Conservation (phyloP, 305 asterid genomes). For the Fraxinus angustifolia region DNA sequence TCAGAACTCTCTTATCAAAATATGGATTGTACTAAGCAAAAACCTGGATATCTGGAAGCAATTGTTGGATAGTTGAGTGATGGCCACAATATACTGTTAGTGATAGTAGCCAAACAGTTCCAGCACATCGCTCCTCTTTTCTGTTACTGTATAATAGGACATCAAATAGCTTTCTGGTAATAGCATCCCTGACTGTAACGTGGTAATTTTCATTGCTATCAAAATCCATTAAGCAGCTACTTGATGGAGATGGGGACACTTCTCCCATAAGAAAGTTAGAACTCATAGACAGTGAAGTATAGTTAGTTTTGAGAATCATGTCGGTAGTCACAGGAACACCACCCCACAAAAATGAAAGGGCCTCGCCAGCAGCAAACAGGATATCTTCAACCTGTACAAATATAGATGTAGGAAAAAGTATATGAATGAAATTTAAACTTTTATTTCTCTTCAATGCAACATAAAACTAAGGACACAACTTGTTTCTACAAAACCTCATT, state of each 20-base stretch:
- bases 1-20: not conserved
- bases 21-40: slow-evolving; percentile 22
- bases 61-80: slow-evolving; percentile 67
- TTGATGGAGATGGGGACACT: slow-evolving; percentile 49
- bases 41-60: slow-evolving; percentile 99
- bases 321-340: slow-evolving; percentile 92
- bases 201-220: slow-evolving; percentile 58
- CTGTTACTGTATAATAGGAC: slow-evolving; percentile 81
- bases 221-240: slow-evolving; percentile 39
- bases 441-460: slow-evolving; percentile 11
- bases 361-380: slow-evolving; percentile 99
- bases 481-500: slow-evolving; percentile 1
- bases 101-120: slow-evolving; percentile 96
- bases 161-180: slow-evolving; percentile 87
- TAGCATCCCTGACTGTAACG: slow-evolving; percentile 68
- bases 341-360: slow-evolving; percentile 97
- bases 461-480: slow-evolving; percentile 7
- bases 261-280: slow-evolving; percentile 95
- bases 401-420: slow-evolving; percentile 20
- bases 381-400: slow-evolving; percentile 80
- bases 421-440: slow-evolving; percentile 15
- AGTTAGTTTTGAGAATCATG: slow-evolving; percentile 80
- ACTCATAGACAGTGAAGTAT: slow-evolving; percentile 78
- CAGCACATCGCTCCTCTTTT: slow-evolving; percentile 98
- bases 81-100: slow-evolving; percentile 90